phyloP scores from a whole-genome alignment of 192 early-diverging fungal species.

The Allomyces macrogynus region DNA sequence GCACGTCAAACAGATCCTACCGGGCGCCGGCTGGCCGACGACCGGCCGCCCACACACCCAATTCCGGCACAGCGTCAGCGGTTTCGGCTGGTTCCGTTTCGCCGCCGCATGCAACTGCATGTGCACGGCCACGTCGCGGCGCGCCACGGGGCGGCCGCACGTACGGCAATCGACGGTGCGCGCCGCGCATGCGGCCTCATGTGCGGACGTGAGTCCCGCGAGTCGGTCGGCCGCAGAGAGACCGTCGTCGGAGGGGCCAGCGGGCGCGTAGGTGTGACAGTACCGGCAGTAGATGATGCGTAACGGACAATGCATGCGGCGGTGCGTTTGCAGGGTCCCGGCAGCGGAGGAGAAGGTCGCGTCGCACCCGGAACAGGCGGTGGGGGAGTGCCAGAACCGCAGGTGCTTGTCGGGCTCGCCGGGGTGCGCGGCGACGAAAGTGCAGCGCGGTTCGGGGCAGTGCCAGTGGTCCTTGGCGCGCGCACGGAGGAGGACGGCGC shows the following conservation, averaged over 20 bases:
- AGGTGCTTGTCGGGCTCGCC: background rate
- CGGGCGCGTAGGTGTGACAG: background rate
- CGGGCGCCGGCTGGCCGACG: background rate
- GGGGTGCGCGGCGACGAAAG: too few species aligned
- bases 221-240: background rate
- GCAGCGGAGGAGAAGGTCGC: too few species aligned
- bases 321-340: background rate
- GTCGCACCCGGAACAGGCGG: too few species aligned
- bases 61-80: background rate
- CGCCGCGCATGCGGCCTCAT: background rate
- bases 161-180: background rate
- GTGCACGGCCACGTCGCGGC: background rate
- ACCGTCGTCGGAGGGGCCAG: background rate
- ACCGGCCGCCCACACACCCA: background rate
- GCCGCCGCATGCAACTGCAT: background rate
- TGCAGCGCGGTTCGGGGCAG: background rate
- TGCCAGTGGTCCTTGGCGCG: background rate
- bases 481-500: background rate
- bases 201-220: background rate
- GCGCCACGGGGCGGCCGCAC: background rate
- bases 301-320: background rate
- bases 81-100: background rate
- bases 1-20: background rate
- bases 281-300: background rate
- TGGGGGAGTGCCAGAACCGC: too few species aligned